Percentiles rank a stretch among this genome's conserved stretches.
phyloP scores from a whole-genome alignment of 2,329 filamentous ascomycete genomes.

The Amauroascus niger region DNA sequence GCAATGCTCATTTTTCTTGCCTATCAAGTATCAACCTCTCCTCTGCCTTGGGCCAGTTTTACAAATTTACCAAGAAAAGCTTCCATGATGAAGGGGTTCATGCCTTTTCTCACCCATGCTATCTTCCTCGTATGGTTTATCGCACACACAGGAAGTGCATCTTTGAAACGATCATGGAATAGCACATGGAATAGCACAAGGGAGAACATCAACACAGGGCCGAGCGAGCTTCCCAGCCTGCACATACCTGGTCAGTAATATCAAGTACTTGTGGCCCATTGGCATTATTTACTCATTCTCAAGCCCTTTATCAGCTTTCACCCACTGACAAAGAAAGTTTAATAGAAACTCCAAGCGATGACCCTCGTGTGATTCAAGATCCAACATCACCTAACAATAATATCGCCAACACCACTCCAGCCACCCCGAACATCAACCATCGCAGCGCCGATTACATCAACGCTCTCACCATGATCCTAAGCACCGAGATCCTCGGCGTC shows the following conservation, averaged over 20 bases:
- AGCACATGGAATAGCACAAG: neutral
- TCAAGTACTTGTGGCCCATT: no score
- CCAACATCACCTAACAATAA: neutral
- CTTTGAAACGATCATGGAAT: neutral
- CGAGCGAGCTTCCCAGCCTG: neutral
- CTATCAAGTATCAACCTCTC: neutral
- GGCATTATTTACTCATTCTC: no score
- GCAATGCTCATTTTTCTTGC: neutral
- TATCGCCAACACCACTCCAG: neutral
- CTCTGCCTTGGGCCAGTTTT: neutral
- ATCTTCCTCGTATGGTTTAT: neutral
- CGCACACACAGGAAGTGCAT: neutral
- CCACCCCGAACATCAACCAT: neutral
- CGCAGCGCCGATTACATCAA: neutral
- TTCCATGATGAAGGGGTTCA: neutral
- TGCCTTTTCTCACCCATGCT: neutral
- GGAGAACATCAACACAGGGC: neutral
- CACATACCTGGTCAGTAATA: neutral
- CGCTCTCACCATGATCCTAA: constrained; percentile 5
- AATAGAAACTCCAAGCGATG: no score
- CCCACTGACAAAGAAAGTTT: neutral
- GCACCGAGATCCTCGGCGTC: neutral
- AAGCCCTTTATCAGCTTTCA: no score
- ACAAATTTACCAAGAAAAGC: neutral
- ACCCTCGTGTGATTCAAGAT: neutral